phyloP scores from a whole-genome alignment of 2,329 filamentous ascomycete genomes.

The Fusarium beomiforme region DNA sequence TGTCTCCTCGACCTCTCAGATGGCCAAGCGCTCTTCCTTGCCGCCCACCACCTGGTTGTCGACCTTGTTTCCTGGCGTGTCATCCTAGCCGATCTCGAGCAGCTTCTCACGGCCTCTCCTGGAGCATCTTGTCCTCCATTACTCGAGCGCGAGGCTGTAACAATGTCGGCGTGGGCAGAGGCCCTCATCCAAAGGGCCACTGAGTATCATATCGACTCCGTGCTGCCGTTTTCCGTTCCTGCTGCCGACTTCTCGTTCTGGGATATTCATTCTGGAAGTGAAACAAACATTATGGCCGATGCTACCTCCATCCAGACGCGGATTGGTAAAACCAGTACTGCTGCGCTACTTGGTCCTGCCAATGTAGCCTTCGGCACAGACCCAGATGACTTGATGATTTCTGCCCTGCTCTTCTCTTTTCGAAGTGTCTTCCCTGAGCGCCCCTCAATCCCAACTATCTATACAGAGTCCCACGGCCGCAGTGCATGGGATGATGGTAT shows the following conservation, averaged over 20 bases:
- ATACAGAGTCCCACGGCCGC: neutral
- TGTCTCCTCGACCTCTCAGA: neutral
- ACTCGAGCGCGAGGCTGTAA: neutral
- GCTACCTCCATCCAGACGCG: neutral
- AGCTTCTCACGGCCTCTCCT: neutral
- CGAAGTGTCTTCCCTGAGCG: neutral
- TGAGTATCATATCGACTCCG: neutral
- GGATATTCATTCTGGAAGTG: neutral
- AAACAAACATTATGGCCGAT: neutral
- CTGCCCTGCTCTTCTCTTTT: neutral
- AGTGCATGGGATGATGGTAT: neutral
- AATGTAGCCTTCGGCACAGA: neutral
- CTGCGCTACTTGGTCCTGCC: neutral
- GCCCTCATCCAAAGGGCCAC: neutral
- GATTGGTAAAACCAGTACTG: neutral
- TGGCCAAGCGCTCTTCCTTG: neutral
- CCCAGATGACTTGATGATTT: neutral
- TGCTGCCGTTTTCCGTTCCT: neutral
- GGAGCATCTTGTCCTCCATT: neutral
- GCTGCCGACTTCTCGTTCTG: neutral
- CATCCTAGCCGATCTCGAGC: constrained; percentile 13
- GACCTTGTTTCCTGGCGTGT: constrained; percentile 27
- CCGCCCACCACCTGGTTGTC: constrained; percentile 18
- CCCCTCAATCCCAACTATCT: neutral
- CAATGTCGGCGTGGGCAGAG: neutral